These are phyloP conservation scores for Neospermospora avenae DNA, from an alignment of 2,329 filamentous ascomycete genomes.

Conservation along the genomic window DNA sequence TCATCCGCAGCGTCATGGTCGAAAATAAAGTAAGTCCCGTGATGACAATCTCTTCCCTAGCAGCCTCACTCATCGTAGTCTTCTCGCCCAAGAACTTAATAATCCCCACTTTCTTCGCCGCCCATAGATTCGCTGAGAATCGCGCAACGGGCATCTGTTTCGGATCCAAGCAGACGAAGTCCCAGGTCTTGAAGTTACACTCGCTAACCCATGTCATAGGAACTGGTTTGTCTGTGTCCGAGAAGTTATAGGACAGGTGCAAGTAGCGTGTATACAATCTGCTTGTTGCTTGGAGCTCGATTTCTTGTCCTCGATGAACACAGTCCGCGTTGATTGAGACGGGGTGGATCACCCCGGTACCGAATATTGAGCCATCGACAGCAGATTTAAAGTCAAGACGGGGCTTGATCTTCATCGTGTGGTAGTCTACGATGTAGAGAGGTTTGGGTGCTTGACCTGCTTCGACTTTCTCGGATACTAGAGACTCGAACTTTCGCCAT, in stretches of 20 bases:
- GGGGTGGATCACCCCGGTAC: slow-evolving; percentile 13
- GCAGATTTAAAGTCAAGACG: slow-evolving; percentile 13
- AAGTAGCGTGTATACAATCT: slow-evolving; percentile 18
- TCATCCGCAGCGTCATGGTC: slow-evolving; percentile 18
- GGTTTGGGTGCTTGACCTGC: slow-evolving; percentile 3
- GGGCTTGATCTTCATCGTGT: slow-evolving; percentile 7
- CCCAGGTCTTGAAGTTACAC: slow-evolving; percentile 19
- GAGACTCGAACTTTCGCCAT: slow-evolving; percentile 20
- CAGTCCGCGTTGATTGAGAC: slow-evolving; percentile 20
- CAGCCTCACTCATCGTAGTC: slow-evolving; percentile 1
- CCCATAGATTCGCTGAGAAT: slow-evolving; percentile 17
- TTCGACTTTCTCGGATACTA: slow-evolving; percentile 11
- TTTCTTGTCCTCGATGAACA: slow-evolving; percentile 9
- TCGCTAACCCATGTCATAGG: slow-evolving; percentile 14
- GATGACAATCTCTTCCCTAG: slow-evolving; percentile 21
- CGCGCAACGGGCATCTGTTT: slow-evolving; percentile 16
- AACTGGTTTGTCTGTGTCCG: slow-evolving; percentile 6
- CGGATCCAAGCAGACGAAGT: slow-evolving; percentile 17
- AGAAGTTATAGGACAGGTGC: slow-evolving; percentile 16
- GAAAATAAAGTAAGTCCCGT: slow-evolving; percentile 19
- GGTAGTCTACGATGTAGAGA: slow-evolving; percentile 20
- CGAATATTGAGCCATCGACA: slow-evolving; percentile 5
- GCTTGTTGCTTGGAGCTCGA: slow-evolving; percentile 18
- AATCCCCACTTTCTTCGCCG: slow-evolving; percentile 12
- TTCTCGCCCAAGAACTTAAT: slow-evolving; percentile 21